Evolutionary conservation across 2,329 filamentous ascomycete species (phyloP).

Genomic region (Sclerotinia glacialis): DNA sequence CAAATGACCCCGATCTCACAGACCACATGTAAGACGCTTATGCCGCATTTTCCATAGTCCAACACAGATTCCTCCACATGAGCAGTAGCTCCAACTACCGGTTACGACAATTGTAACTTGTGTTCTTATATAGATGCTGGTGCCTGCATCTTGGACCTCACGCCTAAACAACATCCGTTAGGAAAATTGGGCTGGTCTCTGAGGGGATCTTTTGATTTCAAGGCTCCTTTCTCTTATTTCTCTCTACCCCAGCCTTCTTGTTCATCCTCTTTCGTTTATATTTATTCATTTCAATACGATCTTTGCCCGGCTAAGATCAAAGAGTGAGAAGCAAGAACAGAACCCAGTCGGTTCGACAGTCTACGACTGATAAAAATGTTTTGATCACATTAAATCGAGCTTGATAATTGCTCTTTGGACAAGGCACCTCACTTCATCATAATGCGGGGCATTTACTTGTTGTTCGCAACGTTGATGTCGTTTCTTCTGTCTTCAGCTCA

Average conservation of each 20-base stretch:
- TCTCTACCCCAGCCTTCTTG: slow-evolving; percentile 42
- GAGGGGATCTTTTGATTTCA: slow-evolving; percentile 31
- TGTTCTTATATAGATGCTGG: slow-evolving; percentile 20
- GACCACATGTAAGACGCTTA: slow-evolving; percentile 19
- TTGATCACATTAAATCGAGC: slow-evolving; percentile 18
- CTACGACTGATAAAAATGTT: slow-evolving; percentile 17
- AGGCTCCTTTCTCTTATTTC: slow-evolving; percentile 56
- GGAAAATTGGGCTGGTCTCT: slow-evolving; percentile 17
- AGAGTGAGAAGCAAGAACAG: slow-evolving; percentile 3
- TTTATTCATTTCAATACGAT: slow-evolving; percentile 37
- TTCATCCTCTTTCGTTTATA: slow-evolving; percentile 40
- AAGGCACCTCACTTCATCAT: slow-evolving; percentile 22
- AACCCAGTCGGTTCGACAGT: slow-evolving; percentile 21
- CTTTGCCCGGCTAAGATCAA: slow-evolving; percentile 31
- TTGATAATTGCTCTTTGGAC: slow-evolving; percentile 10
- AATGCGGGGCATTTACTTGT: slow-evolving; percentile 24
- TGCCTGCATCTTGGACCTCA: slow-evolving; percentile 19
- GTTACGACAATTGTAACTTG: not conserved
- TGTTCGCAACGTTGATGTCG: slow-evolving; percentile 21
- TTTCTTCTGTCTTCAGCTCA: slow-evolving; percentile 20
- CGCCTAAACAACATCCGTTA: slow-evolving; percentile 14
- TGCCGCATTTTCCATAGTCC: slow-evolving; percentile 17
- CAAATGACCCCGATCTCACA: slow-evolving; percentile 22
- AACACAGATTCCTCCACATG: slow-evolving; percentile 19
- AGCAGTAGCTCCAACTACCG: slow-evolving; percentile 5